phyloP scores from a whole-genome alignment of 805 yeast genomes.

The Metschnikowia drakensbergensis region DNA sequence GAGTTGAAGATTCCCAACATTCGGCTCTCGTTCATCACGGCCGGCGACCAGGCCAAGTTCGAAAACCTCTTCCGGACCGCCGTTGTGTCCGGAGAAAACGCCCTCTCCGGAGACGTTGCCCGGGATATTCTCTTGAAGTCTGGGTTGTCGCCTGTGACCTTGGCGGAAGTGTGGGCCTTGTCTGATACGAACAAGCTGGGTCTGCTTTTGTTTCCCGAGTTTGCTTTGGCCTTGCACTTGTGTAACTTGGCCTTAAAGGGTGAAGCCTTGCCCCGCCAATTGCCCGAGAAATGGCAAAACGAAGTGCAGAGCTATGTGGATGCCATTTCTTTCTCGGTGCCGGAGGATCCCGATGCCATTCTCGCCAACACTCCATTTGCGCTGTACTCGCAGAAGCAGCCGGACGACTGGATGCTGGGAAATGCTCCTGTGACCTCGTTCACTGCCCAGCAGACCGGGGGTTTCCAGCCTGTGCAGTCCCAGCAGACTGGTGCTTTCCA shows the following conservation, averaged over 20 bases:
- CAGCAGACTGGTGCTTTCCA: constrained; percentile 14
- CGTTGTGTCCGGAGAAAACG: constrained; percentile 65
- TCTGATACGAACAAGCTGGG: constrained; percentile 90
- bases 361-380: constrained; percentile 46
- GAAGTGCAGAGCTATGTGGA: constrained; percentile 90
- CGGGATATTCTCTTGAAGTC: constrained; percentile 77
- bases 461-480: constrained; percentile 15
- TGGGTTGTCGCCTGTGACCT: constrained; percentile 64
- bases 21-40: constrained; percentile 79
- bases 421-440: constrained; percentile 22
- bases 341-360: constrained; percentile 47
- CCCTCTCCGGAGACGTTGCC: constrained; percentile 70
- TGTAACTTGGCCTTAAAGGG: constrained; percentile 77
- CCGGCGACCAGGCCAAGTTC: constrained; percentile 80
- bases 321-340: constrained; percentile 75
- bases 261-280: constrained; percentile 64
- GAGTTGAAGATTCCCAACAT: constrained; percentile 67
- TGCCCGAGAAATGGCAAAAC: constrained; percentile 70
- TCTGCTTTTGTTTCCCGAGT: constrained; percentile 83
- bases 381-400: constrained; percentile 18
- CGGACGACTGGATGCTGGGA: constrained; percentile 20
- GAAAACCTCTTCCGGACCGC: constrained; percentile 80
- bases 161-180: constrained; percentile 86
- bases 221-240: constrained; percentile 85
- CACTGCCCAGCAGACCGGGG: constrained; percentile 35